These are phyloP conservation scores for Symbiotaphrina buchneri DNA, from an alignment of 495 filamentous ascomycete genomes.

Conservation along the genomic window DNA sequence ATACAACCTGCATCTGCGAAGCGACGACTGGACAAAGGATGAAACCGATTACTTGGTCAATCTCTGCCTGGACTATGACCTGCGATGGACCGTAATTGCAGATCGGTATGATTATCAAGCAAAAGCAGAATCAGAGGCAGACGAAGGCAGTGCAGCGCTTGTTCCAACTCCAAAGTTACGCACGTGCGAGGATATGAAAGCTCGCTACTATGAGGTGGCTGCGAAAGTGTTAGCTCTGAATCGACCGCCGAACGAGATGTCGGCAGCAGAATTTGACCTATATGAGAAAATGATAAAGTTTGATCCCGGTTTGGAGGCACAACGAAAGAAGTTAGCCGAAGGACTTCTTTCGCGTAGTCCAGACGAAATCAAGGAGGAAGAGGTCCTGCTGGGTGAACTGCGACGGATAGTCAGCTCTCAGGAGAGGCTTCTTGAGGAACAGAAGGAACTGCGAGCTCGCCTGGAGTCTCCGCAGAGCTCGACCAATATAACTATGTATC, in stretches of 20 bases:
- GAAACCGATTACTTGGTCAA: constrained; percentile 83
- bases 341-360: constrained; percentile 54
- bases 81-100: constrained; percentile 79
- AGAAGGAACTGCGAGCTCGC: constrained; percentile 70
- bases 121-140: constrained; percentile 8
- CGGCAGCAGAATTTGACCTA: constrained; percentile 48
- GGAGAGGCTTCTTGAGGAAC: constrained; percentile 63
- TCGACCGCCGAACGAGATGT: constrained; percentile 70
- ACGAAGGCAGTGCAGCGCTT: constrained; percentile 15
- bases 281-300: constrained; percentile 75
- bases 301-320: constrained; percentile 49
- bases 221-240: constrained; percentile 68
- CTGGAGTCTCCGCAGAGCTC: constrained; percentile 58
- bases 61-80: constrained; percentile 49
- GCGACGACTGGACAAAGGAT: constrained; percentile 61
- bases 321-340: constrained; percentile 66
- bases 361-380: constrained; percentile 79
- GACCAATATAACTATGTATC: constrained; percentile 43
- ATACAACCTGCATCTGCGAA: constrained; percentile 53
- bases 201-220: constrained; percentile 69
- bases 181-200: constrained; percentile 76
- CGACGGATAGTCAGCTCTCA: constrained; percentile 71
- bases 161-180: constrained; percentile 23
- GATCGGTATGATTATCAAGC: constrained; percentile 66
- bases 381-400: constrained; percentile 67